Conservation (phyloP, 2,329 filamentous ascomycete species). For the Pseudofabraea citricarpa region DNA sequence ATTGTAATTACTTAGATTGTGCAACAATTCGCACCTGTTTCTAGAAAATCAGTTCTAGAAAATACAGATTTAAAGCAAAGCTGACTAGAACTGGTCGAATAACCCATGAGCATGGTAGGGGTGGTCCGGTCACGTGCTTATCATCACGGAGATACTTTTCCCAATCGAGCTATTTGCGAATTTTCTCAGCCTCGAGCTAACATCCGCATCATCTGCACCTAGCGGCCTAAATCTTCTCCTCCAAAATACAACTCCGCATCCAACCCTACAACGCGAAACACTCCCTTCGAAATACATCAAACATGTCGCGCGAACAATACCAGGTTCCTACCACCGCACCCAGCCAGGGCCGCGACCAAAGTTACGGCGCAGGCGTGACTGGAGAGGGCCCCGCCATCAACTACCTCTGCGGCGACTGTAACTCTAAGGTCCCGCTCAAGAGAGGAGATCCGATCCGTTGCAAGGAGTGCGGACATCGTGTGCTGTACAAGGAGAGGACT, state of each 20-base stretch:
- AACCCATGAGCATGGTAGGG: background rate
- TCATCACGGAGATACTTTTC: background rate
- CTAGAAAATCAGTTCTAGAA: background rate
- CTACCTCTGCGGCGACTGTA: constrained; percentile 83
- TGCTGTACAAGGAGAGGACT: constrained; percentile 96
- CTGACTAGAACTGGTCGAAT: background rate
- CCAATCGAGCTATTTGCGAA: background rate
- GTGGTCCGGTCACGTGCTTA: background rate
- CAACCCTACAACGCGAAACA: background rate
- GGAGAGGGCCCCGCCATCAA: constrained; percentile 53
- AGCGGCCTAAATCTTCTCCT: background rate
- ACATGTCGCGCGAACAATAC: constrained; percentile 72
- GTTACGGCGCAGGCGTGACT: constrained; percentile 23
- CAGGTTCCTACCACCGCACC: constrained; percentile 57
- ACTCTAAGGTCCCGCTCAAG: constrained; percentile 68
- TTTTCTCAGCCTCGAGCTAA: no score
- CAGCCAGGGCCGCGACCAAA: constrained; percentile 31
- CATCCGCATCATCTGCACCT: no score
- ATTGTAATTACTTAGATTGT: no score
- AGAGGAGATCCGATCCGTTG: constrained; percentile 79
- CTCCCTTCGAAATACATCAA: background rate
- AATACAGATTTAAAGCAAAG: background rate
- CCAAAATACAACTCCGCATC: background rate
- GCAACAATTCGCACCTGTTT: no score
- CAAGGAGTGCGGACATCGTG: constrained; percentile 89